Percentiles rank a stretch among this genome's conserved stretches.
phyloP scores from a whole-genome alignment of 225 moss, liverwort and hornwort species.

The Sphagnum contortum region DNA sequence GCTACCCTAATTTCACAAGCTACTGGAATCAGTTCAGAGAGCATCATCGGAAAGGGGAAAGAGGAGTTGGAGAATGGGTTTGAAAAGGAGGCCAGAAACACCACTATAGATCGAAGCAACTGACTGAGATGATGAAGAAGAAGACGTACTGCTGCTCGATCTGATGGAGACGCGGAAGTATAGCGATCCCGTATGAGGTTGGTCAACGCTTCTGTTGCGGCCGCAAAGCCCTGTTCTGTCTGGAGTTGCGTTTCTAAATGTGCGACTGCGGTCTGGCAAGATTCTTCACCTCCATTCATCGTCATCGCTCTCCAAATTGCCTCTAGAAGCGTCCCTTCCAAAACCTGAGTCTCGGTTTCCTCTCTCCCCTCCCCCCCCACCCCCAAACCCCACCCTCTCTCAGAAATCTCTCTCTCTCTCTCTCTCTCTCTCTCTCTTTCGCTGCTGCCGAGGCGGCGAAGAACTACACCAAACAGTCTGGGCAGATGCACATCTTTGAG shows the following conservation, averaged over 20 bases:
- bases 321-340: background rate
- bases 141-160: constrained; percentile 4
- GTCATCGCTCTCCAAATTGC: background rate
- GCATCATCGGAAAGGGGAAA: background rate
- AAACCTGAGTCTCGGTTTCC: background rate
- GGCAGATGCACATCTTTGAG: too few relatives aligned
- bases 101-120: too few relatives aligned
- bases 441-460: too few relatives aligned
- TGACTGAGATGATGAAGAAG: too few relatives aligned
- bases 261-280: background rate
- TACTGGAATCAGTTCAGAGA: too few relatives aligned
- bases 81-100: background rate
- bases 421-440: too few relatives aligned
- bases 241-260: background rate
- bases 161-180: constrained; percentile 1
- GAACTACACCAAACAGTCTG: too few relatives aligned
- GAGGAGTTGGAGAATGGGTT: background rate
- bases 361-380: too few relatives aligned
- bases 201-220: constrained; percentile 2
- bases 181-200: constrained; percentile 4
- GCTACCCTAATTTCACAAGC: too few relatives aligned
- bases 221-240: constrained; percentile 3
- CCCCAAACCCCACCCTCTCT: too few relatives aligned
- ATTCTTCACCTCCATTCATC: constrained; percentile 9
- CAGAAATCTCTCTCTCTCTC: too few relatives aligned